Percentiles rank a stretch among this genome's conserved stretches.
Conservation (phyloP, 2,329 filamentous ascomycete species). For the Ophiognomonia clavigignenti-juglandacearum region DNA sequence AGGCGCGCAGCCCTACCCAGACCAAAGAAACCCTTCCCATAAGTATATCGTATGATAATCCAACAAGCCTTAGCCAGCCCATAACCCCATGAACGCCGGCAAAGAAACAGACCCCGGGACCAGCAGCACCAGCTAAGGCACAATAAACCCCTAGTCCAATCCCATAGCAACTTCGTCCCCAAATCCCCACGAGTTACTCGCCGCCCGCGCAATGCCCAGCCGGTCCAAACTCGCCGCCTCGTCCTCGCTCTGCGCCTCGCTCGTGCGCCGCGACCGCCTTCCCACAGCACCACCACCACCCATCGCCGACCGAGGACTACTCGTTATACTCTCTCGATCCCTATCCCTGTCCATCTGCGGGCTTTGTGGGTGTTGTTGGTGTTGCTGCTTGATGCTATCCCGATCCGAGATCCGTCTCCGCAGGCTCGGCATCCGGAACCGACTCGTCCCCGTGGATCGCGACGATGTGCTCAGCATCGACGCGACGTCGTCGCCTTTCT, state of each 20-base stretch:
- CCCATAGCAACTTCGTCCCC: conserved; percentile 83
- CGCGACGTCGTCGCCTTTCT: conserved; percentile 32
- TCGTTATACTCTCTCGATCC: conserved; percentile 1
- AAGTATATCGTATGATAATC: too few relatives aligned
- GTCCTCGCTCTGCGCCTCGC: conserved; percentile 38
- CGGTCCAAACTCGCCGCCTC: conserved; percentile 37
- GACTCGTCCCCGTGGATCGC: conserved; percentile 28
- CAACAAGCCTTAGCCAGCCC: too few relatives aligned
- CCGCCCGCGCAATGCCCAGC: conserved; percentile 25
- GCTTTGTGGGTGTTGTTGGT: conserved; percentile 10
- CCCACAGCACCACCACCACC: too few relatives aligned
- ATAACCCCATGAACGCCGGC: too few relatives aligned
- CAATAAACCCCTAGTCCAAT: conserved; percentile 51
- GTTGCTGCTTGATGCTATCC: conserved; percentile 8
- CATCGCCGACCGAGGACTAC: conserved; percentile 16
- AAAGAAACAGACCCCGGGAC: too few relatives aligned
- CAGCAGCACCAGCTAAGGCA: too few relatives aligned
- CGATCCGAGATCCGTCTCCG: conserved; percentile 34
- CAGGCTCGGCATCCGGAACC: conserved; percentile 36
- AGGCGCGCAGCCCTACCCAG: too few relatives aligned
- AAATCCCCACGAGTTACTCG: conserved; percentile 62
- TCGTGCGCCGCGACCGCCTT: conserved; percentile 32
- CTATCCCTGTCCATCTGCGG: background rate
- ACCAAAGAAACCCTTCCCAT: too few relatives aligned
- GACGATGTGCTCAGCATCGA: conserved; percentile 47